Base-by-base conservation (phyloP, 139 green algal species). In the Tetradesmus obliquus region DNA sequence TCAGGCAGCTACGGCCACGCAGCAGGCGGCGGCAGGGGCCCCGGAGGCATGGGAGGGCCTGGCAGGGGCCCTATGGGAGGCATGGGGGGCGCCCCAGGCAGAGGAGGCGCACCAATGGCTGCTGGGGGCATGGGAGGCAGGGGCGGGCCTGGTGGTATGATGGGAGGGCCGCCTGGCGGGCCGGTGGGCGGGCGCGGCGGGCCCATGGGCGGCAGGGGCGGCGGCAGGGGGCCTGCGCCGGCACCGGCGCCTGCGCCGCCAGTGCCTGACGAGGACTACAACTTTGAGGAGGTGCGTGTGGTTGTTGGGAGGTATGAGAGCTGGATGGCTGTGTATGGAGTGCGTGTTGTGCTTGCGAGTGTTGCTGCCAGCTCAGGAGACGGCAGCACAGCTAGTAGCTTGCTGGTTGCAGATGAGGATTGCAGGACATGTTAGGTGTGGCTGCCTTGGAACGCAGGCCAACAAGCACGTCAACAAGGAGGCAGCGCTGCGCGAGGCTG, bases 201-300 rank as follows among this genome's bases (percentile, higher is more conserved):
- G 45, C 60, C 66, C 66, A 53, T 84, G 79, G 90, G 91, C 15
- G 57, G 85, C 84, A 58, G 82, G 15, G 71, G 82, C 45, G 72
- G 55, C 55, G 86, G 87, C 79, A 57, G 86, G 53, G 69, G 55
- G 5, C 91, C 74, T 88, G 82, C 79, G 22, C 72, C 84, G 4
- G 57, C 89, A 7, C 62, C 89, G 24, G 84, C 95, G 13, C 91
- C 94, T 79, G 80, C 94, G 79, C 90, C 97, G 22, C 91, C 93
- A 45, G 94, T 97, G n/a, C 96, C 95, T 54, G 92, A 93, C 51
- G 97, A 99, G 91, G 97, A 98, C 83, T 99, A 98, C 88, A 94
- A 99, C 91, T 99, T 99, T 92, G 94, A 98, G 88, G 96, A 96
- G 88, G 93, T 93, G 79, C 32, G 79, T 5, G 13, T 62, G 57